Conservation (phyloP, 805 yeast species). For the Wickerhamiella brachini region DNA sequence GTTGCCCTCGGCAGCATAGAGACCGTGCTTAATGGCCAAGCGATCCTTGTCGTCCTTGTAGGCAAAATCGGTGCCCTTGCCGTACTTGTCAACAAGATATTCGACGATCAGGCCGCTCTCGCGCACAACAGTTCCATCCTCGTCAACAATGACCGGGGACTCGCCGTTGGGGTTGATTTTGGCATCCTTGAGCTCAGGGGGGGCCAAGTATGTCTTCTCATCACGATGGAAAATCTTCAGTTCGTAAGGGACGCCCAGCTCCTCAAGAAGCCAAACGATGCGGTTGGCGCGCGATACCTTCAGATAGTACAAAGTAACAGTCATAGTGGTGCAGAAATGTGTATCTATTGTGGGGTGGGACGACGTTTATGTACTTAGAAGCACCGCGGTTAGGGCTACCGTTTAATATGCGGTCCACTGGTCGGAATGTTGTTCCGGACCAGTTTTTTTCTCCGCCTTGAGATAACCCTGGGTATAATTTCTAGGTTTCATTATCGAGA, state of each 20-base stretch:
- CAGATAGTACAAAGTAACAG: conserved; percentile 24
- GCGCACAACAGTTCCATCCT: conserved; percentile 29
- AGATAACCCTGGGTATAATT: too few species aligned
- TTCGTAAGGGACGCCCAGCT: conserved; percentile 40
- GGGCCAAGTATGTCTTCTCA: conserved; percentile 34
- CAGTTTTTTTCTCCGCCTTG: too few species aligned
- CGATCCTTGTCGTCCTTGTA: conserved; percentile 28
- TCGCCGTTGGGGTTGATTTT: conserved; percentile 50
- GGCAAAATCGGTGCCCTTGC: conserved; percentile 26
- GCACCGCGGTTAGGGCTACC: neutral
- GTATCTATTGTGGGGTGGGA: neutral
- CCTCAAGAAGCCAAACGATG: conserved; percentile 49
- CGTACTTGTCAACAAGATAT: conserved; percentile 38
- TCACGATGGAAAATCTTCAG: conserved; percentile 38
- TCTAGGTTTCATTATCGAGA: too few species aligned
- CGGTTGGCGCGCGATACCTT: conserved; percentile 48
- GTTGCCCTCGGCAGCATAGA: conserved; percentile 47
- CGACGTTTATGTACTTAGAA: neutral
- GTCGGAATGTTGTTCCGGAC: neutral
- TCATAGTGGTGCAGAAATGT: neutral
- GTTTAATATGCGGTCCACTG: neutral
- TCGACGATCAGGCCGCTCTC: conserved; percentile 50
- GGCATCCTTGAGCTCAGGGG: conserved; percentile 28
- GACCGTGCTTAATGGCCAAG: conserved; percentile 34
- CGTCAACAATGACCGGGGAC: conserved; percentile 41